Evolutionary conservation across 2,329 filamentous ascomycete genomes (phyloP), one percentile per base, ranked within the genome.

Genomic region (Fonsecaea multimorphosa): DNA sequence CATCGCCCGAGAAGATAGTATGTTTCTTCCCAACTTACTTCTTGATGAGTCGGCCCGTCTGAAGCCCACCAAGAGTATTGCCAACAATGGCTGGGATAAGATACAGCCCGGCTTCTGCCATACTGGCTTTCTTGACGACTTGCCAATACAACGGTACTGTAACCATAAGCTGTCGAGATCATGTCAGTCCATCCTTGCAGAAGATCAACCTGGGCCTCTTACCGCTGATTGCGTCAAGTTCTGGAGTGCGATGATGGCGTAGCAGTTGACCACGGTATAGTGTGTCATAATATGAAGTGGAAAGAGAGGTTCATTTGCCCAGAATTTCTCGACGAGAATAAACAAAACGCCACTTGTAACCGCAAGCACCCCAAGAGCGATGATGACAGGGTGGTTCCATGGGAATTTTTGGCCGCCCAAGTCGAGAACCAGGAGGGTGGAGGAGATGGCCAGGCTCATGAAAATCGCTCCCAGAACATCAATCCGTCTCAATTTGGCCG

Each of bases 81-180:
- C 89, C 89, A 0, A 85, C 76, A 0, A 92, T 88, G 0, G 89
- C 86, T 0, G 89, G 89, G 46, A 91, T 81, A 0, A 92, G 78
- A 71, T 91, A 86, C 0, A 84, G 78, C 1, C 83, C 84, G 0
- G 89, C 87, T 1, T 79, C 77, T 0, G 88, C 87, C 51, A 84
- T 86, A 0, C 85, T 86, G 2, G 82, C 83, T 0, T 80, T 78
- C 5, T 83, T 78, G 0, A 88, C 89, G 0, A 89, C 83, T 64
- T 89, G 86, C 68, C 91, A 92, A 76, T 91, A 91, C 0, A 91
- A 75, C 0, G 89, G 89, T 83, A 64, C 49, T 12, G 74, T 80
- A 70, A 71, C 87, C 82, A 0, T 46, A 4, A 46, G 40, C 40
- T 46, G 11, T n/a, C 16, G 19, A 46, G n/a, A n/a, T n/a, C n/a